Evolutionary conservation across 1,284 basidiomycete species (phyloP).

Genomic region (Marasmius fiardii): DNA sequence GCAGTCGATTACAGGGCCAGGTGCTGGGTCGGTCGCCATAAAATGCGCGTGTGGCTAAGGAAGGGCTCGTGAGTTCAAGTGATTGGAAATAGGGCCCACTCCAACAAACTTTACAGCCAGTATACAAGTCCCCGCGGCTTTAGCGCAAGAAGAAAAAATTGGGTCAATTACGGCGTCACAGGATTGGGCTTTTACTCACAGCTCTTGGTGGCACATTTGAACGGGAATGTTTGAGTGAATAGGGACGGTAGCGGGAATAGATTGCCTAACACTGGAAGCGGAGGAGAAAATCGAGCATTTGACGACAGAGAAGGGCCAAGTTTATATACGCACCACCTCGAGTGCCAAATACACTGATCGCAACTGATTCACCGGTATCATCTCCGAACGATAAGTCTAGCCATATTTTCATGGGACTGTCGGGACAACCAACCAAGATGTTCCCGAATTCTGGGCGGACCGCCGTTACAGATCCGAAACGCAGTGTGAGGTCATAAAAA

Average conservation of each 20-base stretch:
- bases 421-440: neutral
- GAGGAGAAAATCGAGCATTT: neutral
- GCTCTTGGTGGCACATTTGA: slow-evolving; percentile 44
- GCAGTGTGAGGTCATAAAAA: neutral
- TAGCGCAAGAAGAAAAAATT: neutral
- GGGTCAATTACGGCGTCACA: neutral
- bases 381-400: neutral
- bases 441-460: neutral
- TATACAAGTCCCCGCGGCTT: slow-evolving; percentile 62
- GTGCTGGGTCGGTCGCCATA: slow-evolving; percentile 46
- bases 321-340: neutral
- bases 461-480: slow-evolving; percentile 1
- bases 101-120: slow-evolving; percentile 57
- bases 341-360: neutral
- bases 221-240: neutral
- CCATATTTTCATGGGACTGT: neutral
- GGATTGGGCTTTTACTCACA: slow-evolving; percentile 24
- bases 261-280: neutral
- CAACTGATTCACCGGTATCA: neutral
- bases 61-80: neutral
- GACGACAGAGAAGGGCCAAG: neutral
- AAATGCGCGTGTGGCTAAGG: slow-evolving; percentile 43
- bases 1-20: slow-evolving; percentile 43
- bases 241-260: neutral
- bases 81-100: slow-evolving; percentile 5